phyloP scores from a whole-genome alignment of 1,139 yeast genomes.

The Pichia kudriavzevii region DNA sequence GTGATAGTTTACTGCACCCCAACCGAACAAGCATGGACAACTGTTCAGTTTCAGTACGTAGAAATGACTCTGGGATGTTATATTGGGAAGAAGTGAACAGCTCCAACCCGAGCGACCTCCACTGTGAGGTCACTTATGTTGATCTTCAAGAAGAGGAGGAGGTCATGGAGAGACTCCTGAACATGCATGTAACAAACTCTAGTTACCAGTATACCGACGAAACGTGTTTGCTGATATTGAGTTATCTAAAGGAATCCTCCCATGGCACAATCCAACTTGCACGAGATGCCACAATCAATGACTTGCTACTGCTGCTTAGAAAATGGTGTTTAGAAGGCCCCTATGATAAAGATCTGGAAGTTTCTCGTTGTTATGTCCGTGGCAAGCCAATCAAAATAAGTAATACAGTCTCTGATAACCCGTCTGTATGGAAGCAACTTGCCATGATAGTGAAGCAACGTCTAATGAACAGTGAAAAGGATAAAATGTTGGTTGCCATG shows the following conservation, averaged over 20 bases:
- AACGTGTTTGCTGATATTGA: not conserved
- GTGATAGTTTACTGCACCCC: no score
- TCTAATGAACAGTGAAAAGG: constrained; percentile 2
- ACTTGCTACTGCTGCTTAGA: constrained; percentile 7
- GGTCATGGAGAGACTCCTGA: not conserved
- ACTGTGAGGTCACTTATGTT: no score
- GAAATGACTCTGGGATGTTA: no score
- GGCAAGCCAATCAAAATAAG: constrained; percentile 2
- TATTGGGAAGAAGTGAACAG: no score
- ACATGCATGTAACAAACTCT: no score
- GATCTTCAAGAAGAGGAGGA: not conserved
- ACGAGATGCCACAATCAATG: constrained; percentile 4
- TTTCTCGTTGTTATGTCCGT: constrained; percentile 1
- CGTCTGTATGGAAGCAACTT: constrained; percentile 6
- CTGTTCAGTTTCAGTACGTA: no score
- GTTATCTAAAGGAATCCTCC: not conserved
- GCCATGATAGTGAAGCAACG: constrained; percentile 9
- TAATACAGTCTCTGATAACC: constrained; percentile 2
- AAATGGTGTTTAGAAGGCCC: constrained; percentile 16
- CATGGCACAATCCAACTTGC: not conserved
- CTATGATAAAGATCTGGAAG: not conserved
- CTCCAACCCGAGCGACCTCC: no score
- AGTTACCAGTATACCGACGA: not conserved
- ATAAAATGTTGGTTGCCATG: constrained; percentile 1
- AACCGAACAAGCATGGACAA: no score